Evolutionary conservation across 2,329 filamentous ascomycete genomes (phyloP).

Genomic region (Arthrobotrys conoides): DNA sequence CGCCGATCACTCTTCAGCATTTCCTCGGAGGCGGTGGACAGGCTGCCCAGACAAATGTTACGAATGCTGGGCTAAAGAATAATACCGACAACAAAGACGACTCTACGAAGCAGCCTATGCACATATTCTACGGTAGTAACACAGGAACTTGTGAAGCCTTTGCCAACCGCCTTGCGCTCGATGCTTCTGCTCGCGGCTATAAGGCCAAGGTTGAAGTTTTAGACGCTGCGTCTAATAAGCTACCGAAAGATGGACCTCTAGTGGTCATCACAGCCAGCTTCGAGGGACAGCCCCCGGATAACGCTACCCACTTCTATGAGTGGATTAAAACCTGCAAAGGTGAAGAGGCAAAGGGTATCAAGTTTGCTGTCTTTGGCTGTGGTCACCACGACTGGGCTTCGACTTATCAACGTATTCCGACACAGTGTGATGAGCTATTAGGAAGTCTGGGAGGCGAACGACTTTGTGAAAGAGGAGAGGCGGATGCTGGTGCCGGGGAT

Average conservation of each 20-base stretch:
- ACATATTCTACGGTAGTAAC: slow-evolving; percentile 81
- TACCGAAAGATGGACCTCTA: slow-evolving; percentile 73
- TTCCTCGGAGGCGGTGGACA: slow-evolving; percentile 61
- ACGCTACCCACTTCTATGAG: slow-evolving; percentile 77
- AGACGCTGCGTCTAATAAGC: slow-evolving; percentile 74
- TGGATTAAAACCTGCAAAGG: slow-evolving; percentile 75
- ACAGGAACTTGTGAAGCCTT: slow-evolving; percentile 81
- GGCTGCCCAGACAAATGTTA: slow-evolving; percentile 38
- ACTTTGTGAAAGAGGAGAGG: slow-evolving; percentile 71
- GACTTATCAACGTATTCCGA: slow-evolving; percentile 79
- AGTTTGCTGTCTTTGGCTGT: slow-evolving; percentile 80
- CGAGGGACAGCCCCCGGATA: slow-evolving; percentile 81
- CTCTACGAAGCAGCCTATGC: slow-evolving; percentile 70
- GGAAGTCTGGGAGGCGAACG: slow-evolving; percentile 70
- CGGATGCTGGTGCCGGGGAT: slow-evolving; percentile 75
- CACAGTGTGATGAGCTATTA: slow-evolving; percentile 73
- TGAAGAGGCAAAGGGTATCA: slow-evolving; percentile 72
- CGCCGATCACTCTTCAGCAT: slow-evolving; percentile 68
- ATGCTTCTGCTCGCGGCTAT: slow-evolving; percentile 75
- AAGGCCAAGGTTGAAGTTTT: slow-evolving; percentile 72
- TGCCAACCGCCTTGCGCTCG: slow-evolving; percentile 75
- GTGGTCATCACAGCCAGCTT: slow-evolving; percentile 80
- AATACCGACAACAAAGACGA: slow-evolving; percentile 42
- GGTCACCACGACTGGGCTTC: slow-evolving; percentile 73
- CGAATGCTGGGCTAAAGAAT: slow-evolving; percentile 50